Evolutionary conservation across 495 filamentous ascomycete genomes (phyloP).

Genomic region (Hypoxylon lienhwacheense): DNA sequence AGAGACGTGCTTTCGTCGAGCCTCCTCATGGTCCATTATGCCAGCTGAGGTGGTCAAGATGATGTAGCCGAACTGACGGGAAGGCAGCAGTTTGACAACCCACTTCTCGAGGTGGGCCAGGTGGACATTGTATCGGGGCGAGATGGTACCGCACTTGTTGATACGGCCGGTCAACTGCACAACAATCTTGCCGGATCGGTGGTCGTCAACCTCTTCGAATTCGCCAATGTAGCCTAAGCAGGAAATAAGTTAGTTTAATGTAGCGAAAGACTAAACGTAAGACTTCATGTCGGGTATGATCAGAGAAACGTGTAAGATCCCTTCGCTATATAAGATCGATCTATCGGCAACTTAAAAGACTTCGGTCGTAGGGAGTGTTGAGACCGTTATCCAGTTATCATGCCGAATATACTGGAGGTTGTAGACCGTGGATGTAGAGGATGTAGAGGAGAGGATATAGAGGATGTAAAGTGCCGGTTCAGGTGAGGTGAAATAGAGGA

Average conservation of each 20-base stretch:
- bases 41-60: slow-evolving; percentile 97
- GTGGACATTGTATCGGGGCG: slow-evolving; percentile 96
- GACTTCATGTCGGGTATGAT: slow-evolving; percentile 64
- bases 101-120: slow-evolving; percentile 97
- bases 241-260: slow-evolving; percentile 62
- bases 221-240: slow-evolving; percentile 94
- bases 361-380: slow-evolving; percentile 74
- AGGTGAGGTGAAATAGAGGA: background rate
- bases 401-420: slow-evolving; percentile 60
- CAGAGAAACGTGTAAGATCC: slow-evolving; percentile 94
- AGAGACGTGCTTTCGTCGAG: slow-evolving; percentile 92
- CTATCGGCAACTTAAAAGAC: slow-evolving; percentile 99
- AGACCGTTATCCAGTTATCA: slow-evolving; percentile 99
- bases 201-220: slow-evolving; percentile 99
- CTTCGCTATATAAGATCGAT: slow-evolving; percentile 62
- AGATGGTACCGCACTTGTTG: slow-evolving; percentile 99
- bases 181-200: slow-evolving; percentile 70
- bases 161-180: slow-evolving; percentile 62
- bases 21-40: slow-evolving; percentile 99
- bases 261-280: slow-evolving; percentile 89
- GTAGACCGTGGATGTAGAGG: background rate
- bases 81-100: slow-evolving; percentile 96
- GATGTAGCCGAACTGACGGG: slow-evolving; percentile 99
- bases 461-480: background rate
- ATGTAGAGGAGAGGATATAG: background rate